Base-by-base conservation (phyloP, 75 land plant genomes). In the Picea glauca region DNA sequence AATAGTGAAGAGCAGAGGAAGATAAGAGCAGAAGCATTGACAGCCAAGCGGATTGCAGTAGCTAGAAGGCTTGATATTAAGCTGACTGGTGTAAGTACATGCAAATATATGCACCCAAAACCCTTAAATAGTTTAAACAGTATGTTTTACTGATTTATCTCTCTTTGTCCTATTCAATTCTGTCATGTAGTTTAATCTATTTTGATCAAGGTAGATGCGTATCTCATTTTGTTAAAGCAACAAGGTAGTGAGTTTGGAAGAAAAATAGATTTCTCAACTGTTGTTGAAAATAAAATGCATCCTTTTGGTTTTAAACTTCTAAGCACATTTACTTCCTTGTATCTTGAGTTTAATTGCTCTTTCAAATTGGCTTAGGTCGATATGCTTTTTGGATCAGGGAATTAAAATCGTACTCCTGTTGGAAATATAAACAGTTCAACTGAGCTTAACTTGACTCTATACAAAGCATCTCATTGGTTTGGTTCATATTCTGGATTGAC, bases 1-100 rank as follows among this genome's bases (percentile, higher is more conserved):
- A 21, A 84, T 78, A 68, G 79, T 60, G 80, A 83, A 64, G 84
- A 87, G 78, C 80, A 77, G 62, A 78, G 74, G 62, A 79, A 23
- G 31, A 79, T 57, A 30, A 56, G 31, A 68, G 57, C 57, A 43
- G 74, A n/a, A 40, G 68, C 59, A 66, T 82, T 76, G 21, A 81
- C 62, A 80, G 74, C 62, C 60, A 62, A 73, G 57, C 12, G 74
- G 62, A 13, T 43, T 64, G 76, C 17, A 62, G 78, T 64, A 62
- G 78, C 56, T 30, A 64, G 79, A 63, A 72, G 61, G 68, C 54
- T 82, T 32, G 60, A 81, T 58, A 68, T 67, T 50, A 82, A 81
- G 60, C 4, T 82, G 83, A 80, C 60, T 17, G 18, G 72, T 58
- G 84, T 82, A 81, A 81, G 84, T 80, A 50, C 33, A 50, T 50